Base-by-base conservation (phyloP, 495 filamentous ascomycete species). In the Talaromyces thailandensis region DNA sequence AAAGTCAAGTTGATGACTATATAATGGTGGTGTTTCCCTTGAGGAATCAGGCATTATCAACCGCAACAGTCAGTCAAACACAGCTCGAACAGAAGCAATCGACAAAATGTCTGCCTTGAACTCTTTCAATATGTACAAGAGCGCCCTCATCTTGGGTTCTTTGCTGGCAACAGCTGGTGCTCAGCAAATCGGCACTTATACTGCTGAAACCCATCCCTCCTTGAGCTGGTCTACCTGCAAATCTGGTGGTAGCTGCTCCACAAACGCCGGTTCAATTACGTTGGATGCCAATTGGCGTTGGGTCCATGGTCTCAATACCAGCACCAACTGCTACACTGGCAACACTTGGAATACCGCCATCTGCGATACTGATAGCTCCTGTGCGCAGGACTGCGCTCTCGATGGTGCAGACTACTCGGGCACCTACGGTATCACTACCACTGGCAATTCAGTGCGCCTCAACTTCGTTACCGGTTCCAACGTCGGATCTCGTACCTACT, bases 201-300 rank as follows among this genome's bases (percentile, higher is more conserved):
- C 75, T 23, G 58, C 79, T 9, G 86, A 88, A 73, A 79, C 73
- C 18, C 86, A 89, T 62, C 87, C 87, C 18, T 69, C 75, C 51
- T 63, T 90, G 64, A 79, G 76, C 62, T 85, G 82, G 71, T 72
- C 78, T 63, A 81, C 76, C 53, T 90, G 86, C 70, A 77, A 79
- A 12, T 71, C 66, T 32, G 63, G 64, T 29, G 79, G 73, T 35
- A 82, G 77, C 53, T 89, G 86, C 74, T 77, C 77, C 26, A 72
- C 74, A 35, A 69, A 76, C 57, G 64, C 71, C 26, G 84, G 81
- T 56, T 80, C 77, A 29, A 71, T 90, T 56, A 83, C 85, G 31
- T 74, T 89, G 40, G 87, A 90, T 70, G 70, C 85, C 63, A 87
- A 86, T 69, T 88, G 85, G 80, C 80, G 85, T 25, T 85, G 82